A percentile compares a stretch with the other conserved stretches of the same genome.
Evolutionary conservation across 257 asterid species (phyloP).

Genomic region (Solanum chmielewskii): DNA sequence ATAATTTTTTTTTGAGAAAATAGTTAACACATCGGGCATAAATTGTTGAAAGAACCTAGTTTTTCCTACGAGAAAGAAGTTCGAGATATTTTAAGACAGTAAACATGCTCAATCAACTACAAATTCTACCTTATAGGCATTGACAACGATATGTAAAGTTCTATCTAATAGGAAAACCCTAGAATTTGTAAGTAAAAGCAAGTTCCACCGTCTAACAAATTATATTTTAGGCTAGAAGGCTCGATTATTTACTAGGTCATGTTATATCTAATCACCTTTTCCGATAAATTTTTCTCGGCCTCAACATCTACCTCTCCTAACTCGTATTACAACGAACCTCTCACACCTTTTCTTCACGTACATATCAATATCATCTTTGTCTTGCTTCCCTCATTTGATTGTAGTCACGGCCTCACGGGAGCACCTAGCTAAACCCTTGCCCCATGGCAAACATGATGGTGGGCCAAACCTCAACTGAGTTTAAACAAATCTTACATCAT

Average conservation of each 20-base stretch:
- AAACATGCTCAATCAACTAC: neutral
- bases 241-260: too few species aligned
- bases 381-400: neutral
- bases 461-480: neutral
- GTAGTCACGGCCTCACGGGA: neutral
- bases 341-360: neutral
- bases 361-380: neutral
- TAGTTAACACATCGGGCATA: neutral
- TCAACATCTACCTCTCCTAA: neutral
- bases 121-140: neutral
- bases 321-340: neutral
- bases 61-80: neutral
- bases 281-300: neutral
- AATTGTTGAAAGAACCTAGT: neutral
- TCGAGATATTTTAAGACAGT: neutral
- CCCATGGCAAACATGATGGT: neutral
- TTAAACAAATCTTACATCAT: neutral
- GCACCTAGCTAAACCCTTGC: neutral
- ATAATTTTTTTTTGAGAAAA: neutral
- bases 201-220: too few species aligned
- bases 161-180: neutral
- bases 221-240: too few species aligned
- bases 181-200: too few species aligned
- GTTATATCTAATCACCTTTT: too few species aligned
- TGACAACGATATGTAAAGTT: neutral